These are phyloP conservation scores for Sporothrix brunneoviolacea DNA, from an alignment of 2,329 filamentous ascomycete species.

Conservation along the genomic window DNA sequence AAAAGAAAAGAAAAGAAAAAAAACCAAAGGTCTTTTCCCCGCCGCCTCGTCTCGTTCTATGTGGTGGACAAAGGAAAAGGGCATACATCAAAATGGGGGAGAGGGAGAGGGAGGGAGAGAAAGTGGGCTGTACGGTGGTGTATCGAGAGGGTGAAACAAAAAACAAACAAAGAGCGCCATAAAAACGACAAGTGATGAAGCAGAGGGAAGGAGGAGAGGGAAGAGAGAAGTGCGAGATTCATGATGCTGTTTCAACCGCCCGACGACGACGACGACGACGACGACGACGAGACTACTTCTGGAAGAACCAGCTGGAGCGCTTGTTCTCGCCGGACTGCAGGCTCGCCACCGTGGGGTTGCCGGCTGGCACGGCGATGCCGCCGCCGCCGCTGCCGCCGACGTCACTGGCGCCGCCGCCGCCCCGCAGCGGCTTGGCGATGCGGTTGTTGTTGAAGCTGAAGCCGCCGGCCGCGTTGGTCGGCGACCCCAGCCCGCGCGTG, in stretches of 20 bases:
- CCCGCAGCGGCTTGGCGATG: slow-evolving; percentile 63
- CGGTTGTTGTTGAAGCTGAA: slow-evolving; percentile 69
- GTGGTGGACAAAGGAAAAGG: slow-evolving; percentile 6
- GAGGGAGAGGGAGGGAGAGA: no score
- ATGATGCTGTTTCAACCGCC: no score
- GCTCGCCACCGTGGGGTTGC: slow-evolving; percentile 50
- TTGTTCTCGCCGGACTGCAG: slow-evolving; percentile 59
- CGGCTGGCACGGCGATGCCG: slow-evolving; percentile 34
- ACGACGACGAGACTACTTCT: no score
- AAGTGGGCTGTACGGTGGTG: no score
- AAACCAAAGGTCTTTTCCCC: no score
- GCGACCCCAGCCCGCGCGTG: slow-evolving; percentile 70
- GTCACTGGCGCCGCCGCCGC: slow-evolving; percentile 48
- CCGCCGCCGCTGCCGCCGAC: slow-evolving; percentile 56
- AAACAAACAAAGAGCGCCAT: no score
- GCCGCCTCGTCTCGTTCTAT: background rate
- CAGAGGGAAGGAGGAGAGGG: no score
- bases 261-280: no score
- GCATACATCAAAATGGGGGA: background rate
- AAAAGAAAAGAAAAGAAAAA: background rate
- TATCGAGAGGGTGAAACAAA: no score
- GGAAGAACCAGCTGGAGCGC: slow-evolving; percentile 47
- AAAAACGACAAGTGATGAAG: no score
- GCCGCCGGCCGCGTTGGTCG: slow-evolving; percentile 47
- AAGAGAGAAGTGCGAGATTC: no score